Conservation (phyloP, 1,284 basidiomycete species). For the Rhodotorula sp. region DNA sequence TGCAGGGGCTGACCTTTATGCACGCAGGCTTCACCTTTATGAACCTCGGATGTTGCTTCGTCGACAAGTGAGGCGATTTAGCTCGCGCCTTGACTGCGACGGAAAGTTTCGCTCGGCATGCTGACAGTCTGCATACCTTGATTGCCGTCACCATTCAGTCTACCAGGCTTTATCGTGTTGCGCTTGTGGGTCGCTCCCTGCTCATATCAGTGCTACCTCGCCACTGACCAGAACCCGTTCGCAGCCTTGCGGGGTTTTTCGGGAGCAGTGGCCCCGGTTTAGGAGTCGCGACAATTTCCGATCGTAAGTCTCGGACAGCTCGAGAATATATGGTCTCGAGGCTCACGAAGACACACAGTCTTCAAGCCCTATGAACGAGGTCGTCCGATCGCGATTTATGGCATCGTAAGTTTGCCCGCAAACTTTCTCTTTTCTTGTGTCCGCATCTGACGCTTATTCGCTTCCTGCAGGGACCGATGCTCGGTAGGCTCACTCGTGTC, state of each 20-base stretch:
- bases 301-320: slow-evolving; percentile 26
- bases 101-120: not conserved
- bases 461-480: slow-evolving; percentile 10
- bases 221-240: not conserved
- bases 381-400: slow-evolving; percentile 48
- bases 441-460: too few species aligned
- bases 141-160: slow-evolving; percentile 33
- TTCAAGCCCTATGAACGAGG: slow-evolving; percentile 48
- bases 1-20: slow-evolving; percentile 42
- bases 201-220: not conserved
- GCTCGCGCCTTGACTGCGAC: too few species aligned
- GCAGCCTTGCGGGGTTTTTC: slow-evolving; percentile 47
- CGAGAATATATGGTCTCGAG: too few species aligned
- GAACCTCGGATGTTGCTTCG: slow-evolving; percentile 16
- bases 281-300: slow-evolving; percentile 50
- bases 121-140: too few species aligned
- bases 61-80: not conserved
- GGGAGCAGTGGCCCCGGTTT: slow-evolving; percentile 49
- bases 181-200: slow-evolving; percentile 43
- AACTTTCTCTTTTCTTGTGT: too few species aligned
- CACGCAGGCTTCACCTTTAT: slow-evolving; percentile 44
- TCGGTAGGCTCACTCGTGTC: not conserved
- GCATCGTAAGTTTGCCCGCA: slow-evolving; percentile 28
- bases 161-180: slow-evolving; percentile 46
- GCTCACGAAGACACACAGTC: not conserved